Percentiles rank a stretch among this genome's conserved stretches.
Conservation (phyloP, 352 stramenopile genomes). For the Globisporangium apiculatum region DNA sequence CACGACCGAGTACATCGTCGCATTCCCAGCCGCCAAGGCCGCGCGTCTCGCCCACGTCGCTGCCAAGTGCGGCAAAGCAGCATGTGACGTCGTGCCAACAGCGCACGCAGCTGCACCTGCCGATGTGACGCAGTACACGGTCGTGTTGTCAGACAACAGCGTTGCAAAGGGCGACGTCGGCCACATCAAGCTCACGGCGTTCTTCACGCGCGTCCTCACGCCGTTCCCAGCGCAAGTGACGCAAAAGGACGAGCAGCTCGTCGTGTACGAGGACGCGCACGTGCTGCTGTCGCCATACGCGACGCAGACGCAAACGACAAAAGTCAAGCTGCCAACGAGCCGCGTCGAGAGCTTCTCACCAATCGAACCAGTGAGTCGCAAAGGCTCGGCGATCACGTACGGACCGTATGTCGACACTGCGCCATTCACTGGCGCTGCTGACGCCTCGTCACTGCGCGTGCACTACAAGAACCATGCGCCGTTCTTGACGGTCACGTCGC, state of each 20-base stretch:
- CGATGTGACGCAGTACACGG: slow-evolving; percentile 52
- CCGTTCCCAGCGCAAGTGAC: slow-evolving; percentile 72
- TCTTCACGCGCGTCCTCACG: slow-evolving; percentile 74
- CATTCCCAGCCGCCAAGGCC: slow-evolving; percentile 47
- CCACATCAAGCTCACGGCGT: slow-evolving; percentile 67
- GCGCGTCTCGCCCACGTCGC: slow-evolving; percentile 48
- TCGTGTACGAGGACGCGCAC: slow-evolving; percentile 66
- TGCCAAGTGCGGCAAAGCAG: slow-evolving; percentile 66
- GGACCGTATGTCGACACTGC: slow-evolving; percentile 68
- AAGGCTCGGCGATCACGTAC: slow-evolving; percentile 72
- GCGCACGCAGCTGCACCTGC: slow-evolving; percentile 21
- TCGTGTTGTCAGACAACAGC: slow-evolving; percentile 50
- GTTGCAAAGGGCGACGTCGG: slow-evolving; percentile 41
- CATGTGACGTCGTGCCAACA: slow-evolving; percentile 54
- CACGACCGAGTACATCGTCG: slow-evolving; percentile 56
- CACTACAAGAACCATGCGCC: slow-evolving; percentile 86
- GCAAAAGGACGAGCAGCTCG: slow-evolving; percentile 81
- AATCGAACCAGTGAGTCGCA: slow-evolving; percentile 48
- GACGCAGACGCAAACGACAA: slow-evolving; percentile 78
- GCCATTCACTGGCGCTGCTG: slow-evolving; percentile 23
- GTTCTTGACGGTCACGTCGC: slow-evolving; percentile 80
- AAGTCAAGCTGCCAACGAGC: slow-evolving; percentile 74
- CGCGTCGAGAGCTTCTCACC: slow-evolving; percentile 66
- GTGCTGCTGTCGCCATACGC: slow-evolving; percentile 65
- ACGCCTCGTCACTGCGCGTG: slow-evolving; percentile 32